Evolutionary conservation across 305 asterid species (phyloP).

Genomic region (Galium porrigens): DNA sequence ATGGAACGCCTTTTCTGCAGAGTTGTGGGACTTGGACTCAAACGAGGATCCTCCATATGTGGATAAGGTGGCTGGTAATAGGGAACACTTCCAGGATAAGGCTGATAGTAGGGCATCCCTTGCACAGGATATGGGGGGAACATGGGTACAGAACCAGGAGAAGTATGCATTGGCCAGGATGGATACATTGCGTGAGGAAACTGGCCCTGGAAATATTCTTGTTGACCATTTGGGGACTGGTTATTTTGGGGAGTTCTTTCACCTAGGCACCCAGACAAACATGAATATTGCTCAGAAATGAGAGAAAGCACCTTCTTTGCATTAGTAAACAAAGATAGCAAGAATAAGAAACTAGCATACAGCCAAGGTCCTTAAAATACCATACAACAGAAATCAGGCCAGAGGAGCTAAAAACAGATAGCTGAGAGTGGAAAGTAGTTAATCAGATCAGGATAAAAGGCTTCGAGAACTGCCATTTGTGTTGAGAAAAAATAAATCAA

Average conservation of each 20-base stretch:
- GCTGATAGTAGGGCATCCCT: constrained; percentile 78
- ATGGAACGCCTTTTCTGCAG: constrained; percentile 34
- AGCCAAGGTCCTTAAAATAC: neutral
- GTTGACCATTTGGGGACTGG: constrained; percentile 40
- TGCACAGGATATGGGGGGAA: constrained; percentile 77
- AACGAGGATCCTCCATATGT: constrained; percentile 41
- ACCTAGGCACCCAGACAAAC: constrained; percentile 23
- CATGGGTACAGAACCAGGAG: constrained; percentile 47
- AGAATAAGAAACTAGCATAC: neutral
- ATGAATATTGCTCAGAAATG: constrained; percentile 4
- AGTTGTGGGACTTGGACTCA: constrained; percentile 27
- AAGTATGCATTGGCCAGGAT: constrained; percentile 63
- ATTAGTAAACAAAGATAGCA: constrained; percentile 2
- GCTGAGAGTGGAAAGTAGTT: neutral
- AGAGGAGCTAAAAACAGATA: neutral
- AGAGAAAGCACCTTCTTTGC: neutral
- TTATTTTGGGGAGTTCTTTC: constrained; percentile 34
- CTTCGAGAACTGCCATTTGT: neutral
- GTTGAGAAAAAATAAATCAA: neutral
- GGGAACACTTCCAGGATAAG: constrained; percentile 48
- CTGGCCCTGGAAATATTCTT: constrained; percentile 56
- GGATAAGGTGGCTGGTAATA: constrained; percentile 53
- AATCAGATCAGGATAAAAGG: neutral
- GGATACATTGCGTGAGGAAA: constrained; percentile 53
- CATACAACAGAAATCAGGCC: constrained; percentile 2